Evolutionary conservation across 495 filamentous ascomycete species (phyloP).

Genomic region (Xylaria flabelliformis): DNA sequence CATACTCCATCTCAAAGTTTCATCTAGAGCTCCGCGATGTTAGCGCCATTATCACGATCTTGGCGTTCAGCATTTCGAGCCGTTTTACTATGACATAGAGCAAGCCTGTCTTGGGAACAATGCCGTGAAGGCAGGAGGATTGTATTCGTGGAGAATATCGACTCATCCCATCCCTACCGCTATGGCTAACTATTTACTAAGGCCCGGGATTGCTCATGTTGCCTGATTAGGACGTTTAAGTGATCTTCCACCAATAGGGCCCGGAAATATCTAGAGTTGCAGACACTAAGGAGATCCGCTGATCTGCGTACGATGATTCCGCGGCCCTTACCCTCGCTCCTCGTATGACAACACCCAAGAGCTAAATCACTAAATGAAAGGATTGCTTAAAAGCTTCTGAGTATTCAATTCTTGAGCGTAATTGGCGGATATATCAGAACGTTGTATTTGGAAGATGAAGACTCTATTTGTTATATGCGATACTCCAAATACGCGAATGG

Average conservation of each 20-base stretch:
- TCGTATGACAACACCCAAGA: neutral
- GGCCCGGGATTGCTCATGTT: neutral
- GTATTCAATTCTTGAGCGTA: neutral
- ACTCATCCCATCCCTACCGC: neutral
- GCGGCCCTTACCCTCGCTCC: neutral
- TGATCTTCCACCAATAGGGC: conserved; percentile 23
- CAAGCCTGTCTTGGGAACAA: neutral
- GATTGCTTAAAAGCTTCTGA: neutral
- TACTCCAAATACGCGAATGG: neutral
- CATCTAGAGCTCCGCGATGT: neutral
- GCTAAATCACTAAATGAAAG: neutral
- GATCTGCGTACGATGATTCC: neutral
- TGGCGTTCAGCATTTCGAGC: neutral
- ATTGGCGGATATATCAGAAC: neutral
- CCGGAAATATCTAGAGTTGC: neutral
- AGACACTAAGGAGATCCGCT: neutral
- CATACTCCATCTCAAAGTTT: neutral
- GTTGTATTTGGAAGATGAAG: neutral
- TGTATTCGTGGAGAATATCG: conserved; percentile 20
- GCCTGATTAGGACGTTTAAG: conserved; percentile 13
- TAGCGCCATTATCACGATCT: neutral
- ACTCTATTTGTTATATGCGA: neutral
- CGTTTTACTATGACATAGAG: neutral
- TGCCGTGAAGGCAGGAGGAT: neutral
- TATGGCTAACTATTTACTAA: neutral